Evolutionary conservation across 192 early-diverging fungal genomes (phyloP).

Genomic region (Powellomyces hirtus): DNA sequence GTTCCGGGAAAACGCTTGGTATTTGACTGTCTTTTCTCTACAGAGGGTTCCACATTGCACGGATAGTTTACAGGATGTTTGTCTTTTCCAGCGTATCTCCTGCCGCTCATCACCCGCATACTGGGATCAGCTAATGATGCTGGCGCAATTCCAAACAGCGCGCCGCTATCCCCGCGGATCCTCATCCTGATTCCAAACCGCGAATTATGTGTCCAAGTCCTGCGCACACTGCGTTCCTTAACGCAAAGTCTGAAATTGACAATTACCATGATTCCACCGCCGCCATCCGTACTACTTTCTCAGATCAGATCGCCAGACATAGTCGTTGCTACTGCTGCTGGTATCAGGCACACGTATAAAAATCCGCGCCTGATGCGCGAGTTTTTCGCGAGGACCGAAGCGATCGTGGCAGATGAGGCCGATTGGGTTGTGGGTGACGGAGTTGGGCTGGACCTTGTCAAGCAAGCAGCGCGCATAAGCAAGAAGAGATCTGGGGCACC

Average conservation of each 20-base stretch:
- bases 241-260: neutral
- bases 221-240: neutral
- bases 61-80: neutral
- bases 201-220: neutral
- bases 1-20: conserved; percentile 15
- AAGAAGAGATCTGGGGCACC: neutral
- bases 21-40: neutral
- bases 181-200: conserved; percentile 5
- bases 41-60: neutral
- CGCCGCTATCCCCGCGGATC: neutral
- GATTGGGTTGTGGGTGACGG: conserved; percentile 21
- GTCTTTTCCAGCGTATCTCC: conserved; percentile 1
- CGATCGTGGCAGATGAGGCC: conserved; percentile 34
- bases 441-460: conserved; percentile 4
- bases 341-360: neutral
- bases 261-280: neutral
- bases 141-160: too few relatives aligned
- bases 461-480: conserved; percentile 1
- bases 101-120: neutral
- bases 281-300: neutral
- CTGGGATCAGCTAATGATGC: too few relatives aligned
- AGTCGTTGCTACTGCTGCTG: neutral
- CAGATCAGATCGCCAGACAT: neutral
- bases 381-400: conserved; percentile 21
- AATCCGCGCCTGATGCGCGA: neutral